Base-by-base conservation (phyloP, 2,329 filamentous ascomycete species). In the Diplodia intermedia region DNA sequence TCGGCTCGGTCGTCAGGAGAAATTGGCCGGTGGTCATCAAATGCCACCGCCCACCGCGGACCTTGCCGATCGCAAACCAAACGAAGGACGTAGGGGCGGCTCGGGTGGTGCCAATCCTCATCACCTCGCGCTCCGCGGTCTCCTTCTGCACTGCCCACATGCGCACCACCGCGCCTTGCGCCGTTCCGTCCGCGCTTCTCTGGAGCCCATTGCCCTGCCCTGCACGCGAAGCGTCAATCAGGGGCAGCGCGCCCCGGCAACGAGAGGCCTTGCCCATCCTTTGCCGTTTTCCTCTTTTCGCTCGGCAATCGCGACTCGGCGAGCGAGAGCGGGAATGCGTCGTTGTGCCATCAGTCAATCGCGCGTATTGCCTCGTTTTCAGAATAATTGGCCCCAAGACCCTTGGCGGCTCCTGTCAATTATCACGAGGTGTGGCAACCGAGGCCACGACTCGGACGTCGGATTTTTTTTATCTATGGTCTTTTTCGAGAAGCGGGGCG, bases 41-140 rank as follows among this genome's bases (percentile, higher is more conserved):
- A 63, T 18, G 43, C 26, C 57, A 43, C 57, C 57, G 20, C 26
- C 57, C 31, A 11, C 18, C 31, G 31, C 54, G 54, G 57, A 18
- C 43, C 23, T 62, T 36, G 57, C 43, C 57, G 57, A 50, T 62
- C 57, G 57, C 29, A 26, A 49, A n/a, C 23, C 43, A 26, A 49
- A n/a, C 23, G 56, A 47, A 47, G 43, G 43, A 26, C 55, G 55
- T 57, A 43, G 55, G 36, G 36, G 55, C 33, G 20, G 36, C 40
- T 50, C 57, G 60, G 18, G 60, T 52, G 60, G 29, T 52, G 60
- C 60, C 60, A 52, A 63, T 63, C 60, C 52, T 63, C 60, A 63
- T 63, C 43, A 20, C 18, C 26, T n/a, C 26, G 23, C 33, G 61
- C 61, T 50, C 36, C 29, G 15, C 52, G 62, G 49, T 65, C 50